Evolutionary conservation across 495 filamentous ascomycete species (phyloP), one percentile per base, ranked within the genome.

Genomic region (Penicillium crystallinum): DNA sequence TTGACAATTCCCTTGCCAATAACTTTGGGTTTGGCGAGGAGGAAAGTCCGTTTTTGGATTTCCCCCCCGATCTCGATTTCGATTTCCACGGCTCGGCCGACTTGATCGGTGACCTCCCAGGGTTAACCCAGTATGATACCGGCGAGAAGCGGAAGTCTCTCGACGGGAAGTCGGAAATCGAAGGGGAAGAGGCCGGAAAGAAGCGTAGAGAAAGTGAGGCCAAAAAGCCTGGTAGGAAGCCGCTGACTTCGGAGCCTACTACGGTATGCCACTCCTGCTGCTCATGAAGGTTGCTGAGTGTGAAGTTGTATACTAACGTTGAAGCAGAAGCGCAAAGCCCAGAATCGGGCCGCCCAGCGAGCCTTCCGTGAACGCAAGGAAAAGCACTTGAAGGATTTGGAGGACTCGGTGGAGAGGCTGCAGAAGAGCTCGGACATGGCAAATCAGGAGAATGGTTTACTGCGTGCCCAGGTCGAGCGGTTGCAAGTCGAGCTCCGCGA

Each of bases 291-390:
- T 30, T 53, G 14, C 21, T 18, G 22, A 25, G 9, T 17, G 2
- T 36, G 21, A 39, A 29, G 27, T 33, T 41, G 59, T 38, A 30
- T 39, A 65, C 80, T 85, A 68, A 88, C 69, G 31, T 23, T n/a
- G 2, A 53, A n/a, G 31, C 59, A 97, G 91, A 99, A 99, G 76
- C 89, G 93, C 57, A 99, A 99, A 73, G 93, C 95, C 10, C 93
- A 99, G 65, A 99, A 99, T 59, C 86, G 93, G 52, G 93, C 95
- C 1, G 93, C 93, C 23, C 93, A 99, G 72, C 82, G 93, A 36
- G 93, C 93, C 6, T 99, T 99, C 81, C 81, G 93, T 21, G 93
- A 99, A 66, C 88, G 93, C 41, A 99, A 99, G 73, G 93, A 99
- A 72, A 95, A 89, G 71, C 93, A 99, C 62, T 65, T 99, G 37